Conservation (phyloP, 148 eudicot species). For the Vaccinium macrocarpon region DNA sequence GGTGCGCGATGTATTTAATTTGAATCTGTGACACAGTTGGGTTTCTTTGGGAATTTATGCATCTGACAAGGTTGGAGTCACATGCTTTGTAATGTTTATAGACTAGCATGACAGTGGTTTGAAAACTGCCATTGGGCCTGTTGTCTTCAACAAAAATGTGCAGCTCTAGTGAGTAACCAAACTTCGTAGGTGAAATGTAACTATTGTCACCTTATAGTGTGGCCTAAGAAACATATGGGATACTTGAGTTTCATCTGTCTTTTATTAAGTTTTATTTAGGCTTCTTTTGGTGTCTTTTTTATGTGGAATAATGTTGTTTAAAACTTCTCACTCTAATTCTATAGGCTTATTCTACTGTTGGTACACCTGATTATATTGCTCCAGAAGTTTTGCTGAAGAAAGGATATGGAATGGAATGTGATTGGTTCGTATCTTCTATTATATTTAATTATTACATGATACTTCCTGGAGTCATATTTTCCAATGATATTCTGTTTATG, state of each 20-base stretch:
- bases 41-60: slow-evolving; percentile 4
- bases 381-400: slow-evolving; percentile 97
- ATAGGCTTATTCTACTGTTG: slow-evolving; percentile 99
- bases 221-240: neutral
- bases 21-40: neutral
- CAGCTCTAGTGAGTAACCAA: neutral
- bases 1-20: neutral
- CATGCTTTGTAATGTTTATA: neutral
- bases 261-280: neutral
- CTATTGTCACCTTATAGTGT: slow-evolving; percentile 4
- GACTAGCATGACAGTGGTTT: neutral
- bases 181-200: neutral
- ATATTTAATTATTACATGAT: neutral
- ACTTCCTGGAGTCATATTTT: slow-evolving; percentile 3
- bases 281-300: slow-evolving; percentile 2
- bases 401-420: slow-evolving; percentile 99
- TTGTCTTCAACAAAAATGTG: neutral
- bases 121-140: neutral
- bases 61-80: neutral
- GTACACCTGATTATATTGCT: slow-evolving; percentile 98
- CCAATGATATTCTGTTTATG: slow-evolving; percentile 15
- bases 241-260: slow-evolving; percentile 4
- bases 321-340: slow-evolving; percentile 18
- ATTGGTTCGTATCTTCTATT: slow-evolving; percentile 63
- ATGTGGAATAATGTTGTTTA: neutral